Evolutionary conservation across 805 yeast genomes (phyloP), one percentile per base, ranked within the genome.

Genomic region (Kockiozyma suomiensis): DNA sequence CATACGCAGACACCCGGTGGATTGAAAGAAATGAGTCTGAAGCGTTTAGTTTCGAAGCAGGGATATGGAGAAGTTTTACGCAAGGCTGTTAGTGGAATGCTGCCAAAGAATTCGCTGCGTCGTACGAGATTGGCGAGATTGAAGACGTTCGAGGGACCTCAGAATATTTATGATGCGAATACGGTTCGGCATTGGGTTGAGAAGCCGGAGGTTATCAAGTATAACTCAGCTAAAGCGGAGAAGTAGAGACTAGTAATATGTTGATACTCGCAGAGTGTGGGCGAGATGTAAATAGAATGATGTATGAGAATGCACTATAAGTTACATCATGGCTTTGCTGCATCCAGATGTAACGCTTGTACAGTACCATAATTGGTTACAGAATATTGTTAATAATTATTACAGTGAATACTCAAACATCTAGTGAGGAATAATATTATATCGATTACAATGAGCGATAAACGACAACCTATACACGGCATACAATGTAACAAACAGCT

Each of bases 41-140:
- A 85, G 57, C 85, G 83, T 62, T 76, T 92, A 74, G 82, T 84
- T 41, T 83, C 78, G 49, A 86, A 91, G 72, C 85, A 86, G 69
- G 99, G 99, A 6, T 88, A 85, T 68, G 86, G 90, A n/a, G 98
- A 94, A 74, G 77, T 92, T 12, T 77, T 94, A 69, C 82, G 76
- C 69, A 84, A 87, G 68, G 98, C 99, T 1, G 99, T 94, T 4
- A 86, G 90, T 64, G 96, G 96, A 58, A 94, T 94, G 99, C 80
- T 94, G 57, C 99, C 99, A 45, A 92, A 90, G 77, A 93, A 94
- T 74, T 85, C 85, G 69, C 82, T 87, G 65, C 84, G 98, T 74
- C 82, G 86, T 69, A 76, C 79, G 13, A 85, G 99, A 73, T 74
- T 94, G 70, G 93, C 84, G 28, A 83, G 99, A 72, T 79, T 94